Conservation (phyloP, 73 alveolate genomes). For the Tetrahymena malaccensis region DNA sequence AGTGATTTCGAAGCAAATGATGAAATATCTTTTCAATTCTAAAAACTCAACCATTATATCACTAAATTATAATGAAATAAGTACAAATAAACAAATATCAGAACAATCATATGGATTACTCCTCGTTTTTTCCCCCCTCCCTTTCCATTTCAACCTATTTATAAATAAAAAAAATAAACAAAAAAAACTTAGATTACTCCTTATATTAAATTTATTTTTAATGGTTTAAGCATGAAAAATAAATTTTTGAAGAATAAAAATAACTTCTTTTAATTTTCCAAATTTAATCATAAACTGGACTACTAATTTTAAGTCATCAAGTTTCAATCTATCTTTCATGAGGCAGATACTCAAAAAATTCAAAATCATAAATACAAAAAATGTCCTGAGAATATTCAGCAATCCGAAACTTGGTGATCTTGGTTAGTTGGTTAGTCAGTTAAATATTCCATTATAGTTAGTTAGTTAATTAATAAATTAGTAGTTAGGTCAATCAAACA, state of each 20-base stretch:
- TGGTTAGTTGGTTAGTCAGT: neutral
- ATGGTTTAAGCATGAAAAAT: neutral
- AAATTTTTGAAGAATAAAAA: neutral
- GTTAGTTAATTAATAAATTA: neutral
- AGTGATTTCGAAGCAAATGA: neutral
- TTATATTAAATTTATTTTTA: no score
- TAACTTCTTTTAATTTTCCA: neutral
- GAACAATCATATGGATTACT: neutral
- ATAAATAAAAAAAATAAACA: no score
- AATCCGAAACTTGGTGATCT: neutral
- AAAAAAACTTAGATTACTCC: neutral
- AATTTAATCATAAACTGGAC: neutral
- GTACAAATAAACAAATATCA: neutral
- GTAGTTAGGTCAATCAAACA: neutral
- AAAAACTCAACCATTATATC: neutral
- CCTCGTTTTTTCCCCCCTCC: neutral
- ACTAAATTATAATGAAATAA: neutral
- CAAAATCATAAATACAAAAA: no score
- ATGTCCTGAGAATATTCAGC: neutral
- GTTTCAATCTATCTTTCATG: neutral
- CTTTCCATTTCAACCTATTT: neutral
- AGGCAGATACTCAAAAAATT: no score
- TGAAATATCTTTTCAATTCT: neutral
- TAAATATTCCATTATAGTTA: neutral
- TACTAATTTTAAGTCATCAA: neutral